Conservation (phyloP, 116 monocot genomes). For the Posidonia oceanica region DNA sequence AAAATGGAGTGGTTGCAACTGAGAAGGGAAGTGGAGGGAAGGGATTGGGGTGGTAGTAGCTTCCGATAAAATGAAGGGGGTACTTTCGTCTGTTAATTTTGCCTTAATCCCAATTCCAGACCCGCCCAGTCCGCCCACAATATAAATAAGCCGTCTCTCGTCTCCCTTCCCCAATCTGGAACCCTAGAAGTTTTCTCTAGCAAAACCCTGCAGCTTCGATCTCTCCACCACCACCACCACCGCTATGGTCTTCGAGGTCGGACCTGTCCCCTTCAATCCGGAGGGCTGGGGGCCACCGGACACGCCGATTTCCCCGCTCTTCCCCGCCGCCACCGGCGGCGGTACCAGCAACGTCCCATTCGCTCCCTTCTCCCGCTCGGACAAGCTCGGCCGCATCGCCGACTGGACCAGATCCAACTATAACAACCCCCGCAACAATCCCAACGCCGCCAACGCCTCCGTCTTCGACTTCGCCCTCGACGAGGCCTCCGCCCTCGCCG, state of each 20-base stretch:
- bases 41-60: too few relatives aligned
- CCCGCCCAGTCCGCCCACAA: too few relatives aligned
- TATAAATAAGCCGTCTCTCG: too few relatives aligned
- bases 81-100: too few relatives aligned
- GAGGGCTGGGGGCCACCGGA: conserved; percentile 98
- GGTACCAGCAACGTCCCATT: conserved; percentile 54
- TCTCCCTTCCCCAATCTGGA: too few relatives aligned
- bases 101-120: too few relatives aligned
- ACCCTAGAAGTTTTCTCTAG: not conserved
- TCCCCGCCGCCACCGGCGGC: conserved; percentile 11
- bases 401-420: conserved; percentile 26
- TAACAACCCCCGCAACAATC: conserved; percentile 6
- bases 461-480: conserved; percentile 77
- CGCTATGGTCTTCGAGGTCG: conserved; percentile 78
- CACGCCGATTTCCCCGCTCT: conserved; percentile 25
- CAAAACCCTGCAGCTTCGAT: not conserved
- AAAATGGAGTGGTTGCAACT: too few relatives aligned
- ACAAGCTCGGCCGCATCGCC: conserved; percentile 92
- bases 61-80: too few relatives aligned
- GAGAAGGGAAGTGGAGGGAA: too few relatives aligned
- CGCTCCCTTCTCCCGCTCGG: conserved; percentile 96
- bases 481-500: conserved; percentile 28
- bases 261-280: conserved; percentile 79
- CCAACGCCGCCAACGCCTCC: conserved; percentile 25
- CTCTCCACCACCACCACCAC: too few relatives aligned